These are phyloP conservation scores for Ganoderma meredithae DNA, from an alignment of 1,284 basidiomycete genomes.

Conservation along the genomic window DNA sequence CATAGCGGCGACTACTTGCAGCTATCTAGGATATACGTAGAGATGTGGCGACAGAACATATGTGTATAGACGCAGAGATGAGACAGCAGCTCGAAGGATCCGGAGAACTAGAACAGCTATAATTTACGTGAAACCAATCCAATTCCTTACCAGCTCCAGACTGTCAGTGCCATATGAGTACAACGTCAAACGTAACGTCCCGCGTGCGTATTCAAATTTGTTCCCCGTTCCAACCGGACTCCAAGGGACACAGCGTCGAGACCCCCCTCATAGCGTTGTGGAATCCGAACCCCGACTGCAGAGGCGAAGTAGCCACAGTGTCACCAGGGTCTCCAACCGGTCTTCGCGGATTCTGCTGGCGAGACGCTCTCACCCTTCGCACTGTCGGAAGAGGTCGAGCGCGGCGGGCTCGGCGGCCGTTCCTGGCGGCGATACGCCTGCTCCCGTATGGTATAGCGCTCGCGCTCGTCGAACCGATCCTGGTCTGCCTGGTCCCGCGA, in stretches of 20 bases:
- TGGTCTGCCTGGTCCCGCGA: slow-evolving; percentile 3
- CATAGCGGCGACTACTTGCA: slow-evolving; percentile 21
- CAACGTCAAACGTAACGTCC: slow-evolving; percentile 2
- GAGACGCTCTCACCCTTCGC: slow-evolving; percentile 32
- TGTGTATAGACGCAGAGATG: slow-evolving; percentile 4
- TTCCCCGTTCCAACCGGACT: neutral
- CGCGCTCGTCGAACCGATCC: slow-evolving; percentile 6
- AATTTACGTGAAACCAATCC: slow-evolving; percentile 17
- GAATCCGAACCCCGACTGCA: neutral
- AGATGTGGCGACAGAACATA: slow-evolving; percentile 11
- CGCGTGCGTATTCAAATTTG: slow-evolving; percentile 4
- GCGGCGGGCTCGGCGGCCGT: slow-evolving; percentile 29
- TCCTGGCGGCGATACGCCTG: slow-evolving; percentile 20
- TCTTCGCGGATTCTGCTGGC: slow-evolving; percentile 43
- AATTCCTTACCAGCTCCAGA: slow-evolving; percentile 2
- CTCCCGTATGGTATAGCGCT: slow-evolving; percentile 10
- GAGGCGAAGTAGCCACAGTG: neutral
- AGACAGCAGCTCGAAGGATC: slow-evolving; percentile 7
- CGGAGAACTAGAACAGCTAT: slow-evolving; percentile 25
- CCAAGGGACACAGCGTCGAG: neutral
- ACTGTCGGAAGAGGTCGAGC: slow-evolving; percentile 24
- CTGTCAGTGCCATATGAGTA: slow-evolving; percentile 2
- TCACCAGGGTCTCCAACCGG: slow-evolving; percentile 34
- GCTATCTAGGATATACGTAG: slow-evolving; percentile 23
- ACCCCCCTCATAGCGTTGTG: neutral